Base-by-base conservation (phyloP, 306 rosid genomes). In the Adenanthera pavonina region DNA sequence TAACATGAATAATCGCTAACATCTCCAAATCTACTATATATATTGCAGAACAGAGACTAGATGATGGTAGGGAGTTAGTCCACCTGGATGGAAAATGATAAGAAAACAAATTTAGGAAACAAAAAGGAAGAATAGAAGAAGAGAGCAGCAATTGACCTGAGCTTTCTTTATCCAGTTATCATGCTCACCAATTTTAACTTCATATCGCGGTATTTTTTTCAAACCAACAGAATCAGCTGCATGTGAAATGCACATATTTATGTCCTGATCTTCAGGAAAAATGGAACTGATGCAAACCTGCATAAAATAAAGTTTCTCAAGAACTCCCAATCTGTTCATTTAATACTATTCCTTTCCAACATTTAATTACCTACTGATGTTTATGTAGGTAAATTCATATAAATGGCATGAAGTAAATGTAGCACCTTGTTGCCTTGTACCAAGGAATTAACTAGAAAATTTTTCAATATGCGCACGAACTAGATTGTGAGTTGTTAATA, bases 171-270 rank as follows among this genome's bases (percentile, higher is more conserved):
- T 70, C 98, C 98, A 95, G 79, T 91, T 92, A 25, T 84, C 71
- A 64, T 91, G 95, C 69, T 90, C 91, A 43, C 86, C 89, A 79
- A 86, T 80, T 78, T 81, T 84, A 75, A 95, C 88, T 79, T 90
- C 91, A 81, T 84, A 95, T 33, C 68, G 75, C 51, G 97, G 97
- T 78, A 82, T 77, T 85, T 92, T 91, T 82, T 88, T 95, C 86
- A 95, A 78, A 71, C 99, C 97, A 83, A 95, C 80, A 62, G 99
- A 95, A 87, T 84, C 91, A 46, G 91, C 89, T 43, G 97, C 97
- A 51, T 60, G 90, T 41, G 88, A 87, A 86, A 92, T 91, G 89
- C 94, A 82, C 60, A 53, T 40, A 56, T 80, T 75, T 77, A 95
- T 84, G 69, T 95, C 92, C 70, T 90, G 83, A 3, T 75, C 95